Evolutionary conservation across 2,329 filamentous ascomycete species (phyloP), one percentile per base, ranked within the genome.

Genomic region (Claviceps sp.): DNA sequence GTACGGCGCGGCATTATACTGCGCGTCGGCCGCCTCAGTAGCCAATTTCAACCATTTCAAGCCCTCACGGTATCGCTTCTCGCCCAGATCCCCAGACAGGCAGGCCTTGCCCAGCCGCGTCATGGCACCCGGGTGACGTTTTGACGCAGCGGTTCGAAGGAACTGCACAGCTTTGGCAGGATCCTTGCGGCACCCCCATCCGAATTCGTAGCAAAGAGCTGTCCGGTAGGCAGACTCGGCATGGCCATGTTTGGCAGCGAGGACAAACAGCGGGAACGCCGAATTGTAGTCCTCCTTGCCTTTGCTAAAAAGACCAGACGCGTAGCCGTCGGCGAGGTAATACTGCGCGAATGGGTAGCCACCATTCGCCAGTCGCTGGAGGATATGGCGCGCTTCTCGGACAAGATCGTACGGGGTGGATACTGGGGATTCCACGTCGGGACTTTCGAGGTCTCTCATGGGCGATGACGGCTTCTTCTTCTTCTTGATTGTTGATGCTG

Each of bases 321-420:
- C 88, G 64, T 88, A 95, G 1, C 93, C 93, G 64, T 98, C 93
- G 20, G 83, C 93, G 13, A 98, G 81, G 66, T 97, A 97, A 70
- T 98, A 98, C 67, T 98, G 93, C 3, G 93, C 93, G 67, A 96
- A 97, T 1, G 93, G 93, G 65, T 96, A 96, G 46, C 88, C 88
- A 53, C 82, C 84, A 68, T 90, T 91, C 18, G 90, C 78, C 50
- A 97, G 76, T 56, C 84, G 85, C 68, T 94, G 88, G 45, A 98
- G 72, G 61, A 97, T 96, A 55, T 84, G 82, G 63, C 88, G 87
- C 54, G 93, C 90, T 75, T 98, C 93, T 38, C 82, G 82, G 47
- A 95, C 73, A 55, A 97, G 73, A 57, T 89, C 82, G 26, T 81
- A 74, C 6, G 82, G 78, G 41, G 76, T 78, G 14, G 74, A 70